These are phyloP conservation scores for Galium porrigens DNA, from an alignment of 305 asterid species.

Conservation along the genomic window DNA sequence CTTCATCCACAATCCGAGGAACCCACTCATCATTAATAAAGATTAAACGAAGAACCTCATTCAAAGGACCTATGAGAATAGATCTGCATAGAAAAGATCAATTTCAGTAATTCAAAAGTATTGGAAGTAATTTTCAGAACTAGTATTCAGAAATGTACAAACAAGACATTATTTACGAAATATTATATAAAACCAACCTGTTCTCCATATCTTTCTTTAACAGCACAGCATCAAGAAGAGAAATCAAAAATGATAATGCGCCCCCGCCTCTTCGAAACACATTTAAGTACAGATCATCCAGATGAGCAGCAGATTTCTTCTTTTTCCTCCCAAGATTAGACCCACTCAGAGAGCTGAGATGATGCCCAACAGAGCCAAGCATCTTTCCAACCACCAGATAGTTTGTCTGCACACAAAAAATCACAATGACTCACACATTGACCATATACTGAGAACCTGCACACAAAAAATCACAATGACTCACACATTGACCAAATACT, in stretches of 20 bases:
- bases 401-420: constrained; percentile 45
- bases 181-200: constrained; percentile 35
- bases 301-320: constrained; percentile 28
- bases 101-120: constrained; percentile 12
- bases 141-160: background rate
- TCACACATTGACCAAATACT: background rate
- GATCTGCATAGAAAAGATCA: constrained; percentile 29
- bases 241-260: constrained; percentile 33
- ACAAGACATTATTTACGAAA: background rate
- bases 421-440: background rate
- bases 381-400: constrained; percentile 35
- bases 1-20: constrained; percentile 27
- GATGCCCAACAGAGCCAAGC: constrained; percentile 41
- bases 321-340: constrained; percentile 45
- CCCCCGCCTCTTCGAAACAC: constrained; percentile 30
- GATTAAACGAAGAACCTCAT: constrained; percentile 48
- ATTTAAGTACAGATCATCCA: constrained; percentile 19
- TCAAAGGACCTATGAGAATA: constrained; percentile 56
- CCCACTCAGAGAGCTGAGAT: constrained; percentile 23
- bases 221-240: constrained; percentile 68
- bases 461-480: constrained; percentile 14
- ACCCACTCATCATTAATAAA: constrained; percentile 33
- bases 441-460: constrained; percentile 26
- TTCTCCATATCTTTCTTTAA: constrained; percentile 54
- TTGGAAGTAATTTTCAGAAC: background rate